Percentiles rank a stretch among this genome's conserved stretches.
These are phyloP conservation scores for Geotrichum aggregatum DNA, from an alignment of 1,139 yeast species.

Conservation along the genomic window DNA sequence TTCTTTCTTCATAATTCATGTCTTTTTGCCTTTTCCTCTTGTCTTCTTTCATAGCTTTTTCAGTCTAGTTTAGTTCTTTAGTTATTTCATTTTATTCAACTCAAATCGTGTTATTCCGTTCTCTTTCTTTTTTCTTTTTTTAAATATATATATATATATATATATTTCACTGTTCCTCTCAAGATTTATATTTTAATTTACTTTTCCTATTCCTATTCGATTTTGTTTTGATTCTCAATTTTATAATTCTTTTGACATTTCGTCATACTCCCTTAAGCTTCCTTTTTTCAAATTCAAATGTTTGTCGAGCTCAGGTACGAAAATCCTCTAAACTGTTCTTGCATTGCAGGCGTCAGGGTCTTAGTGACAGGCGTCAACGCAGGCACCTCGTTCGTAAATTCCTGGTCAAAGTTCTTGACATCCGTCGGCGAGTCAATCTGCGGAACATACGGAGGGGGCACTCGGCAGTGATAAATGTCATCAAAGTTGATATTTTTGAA, in stretches of 20 bases:
- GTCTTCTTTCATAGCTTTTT: background rate
- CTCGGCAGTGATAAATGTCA: slow-evolving; percentile 67
- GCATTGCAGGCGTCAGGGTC: slow-evolving; percentile 78
- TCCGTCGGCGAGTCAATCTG: slow-evolving; percentile 83
- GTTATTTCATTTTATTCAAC: background rate
- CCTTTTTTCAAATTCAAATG: background rate
- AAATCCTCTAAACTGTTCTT: slow-evolving; percentile 95
- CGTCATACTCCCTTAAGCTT: background rate
- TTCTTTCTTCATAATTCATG: background rate
- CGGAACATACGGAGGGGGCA: slow-evolving; percentile 67
- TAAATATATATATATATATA: background rate
- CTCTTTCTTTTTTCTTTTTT: background rate
- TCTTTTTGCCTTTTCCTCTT: slow-evolving; percentile 2
- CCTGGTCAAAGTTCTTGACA: slow-evolving; percentile 88
- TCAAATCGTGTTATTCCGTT: background rate
- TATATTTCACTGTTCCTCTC: background rate
- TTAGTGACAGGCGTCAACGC: slow-evolving; percentile 92
- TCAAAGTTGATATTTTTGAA: slow-evolving; percentile 87
- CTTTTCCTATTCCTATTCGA: background rate
- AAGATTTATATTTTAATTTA: background rate
- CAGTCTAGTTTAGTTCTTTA: background rate
- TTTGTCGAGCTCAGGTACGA: slow-evolving; percentile 55
- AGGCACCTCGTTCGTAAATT: slow-evolving; percentile 92
- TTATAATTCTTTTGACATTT: background rate
- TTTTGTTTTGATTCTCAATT: background rate